Base-by-base conservation (phyloP, 495 filamentous ascomycete genomes). In the Penicillium subrubescens region DNA sequence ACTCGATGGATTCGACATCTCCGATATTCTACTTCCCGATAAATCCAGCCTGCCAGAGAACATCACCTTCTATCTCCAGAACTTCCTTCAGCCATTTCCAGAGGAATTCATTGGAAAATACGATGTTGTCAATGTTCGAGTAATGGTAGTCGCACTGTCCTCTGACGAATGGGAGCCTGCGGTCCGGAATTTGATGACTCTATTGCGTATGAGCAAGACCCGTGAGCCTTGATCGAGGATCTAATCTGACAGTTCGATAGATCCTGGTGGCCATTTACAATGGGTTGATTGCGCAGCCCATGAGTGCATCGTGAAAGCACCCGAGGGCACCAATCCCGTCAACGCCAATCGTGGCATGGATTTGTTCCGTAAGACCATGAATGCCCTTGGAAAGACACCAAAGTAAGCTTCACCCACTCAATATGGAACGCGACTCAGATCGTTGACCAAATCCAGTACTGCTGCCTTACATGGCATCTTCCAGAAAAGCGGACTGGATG, bases 51-150 rank as follows among this genome's bases (percentile, higher is more conserved):
- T 37, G 19, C 29, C 33, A 12, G 29, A 25, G 33, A 60, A 60
- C 21, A 60, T 60, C n/a, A 14, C 58, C 8, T 60, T 60, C 58
- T 25, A 51, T 39, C 44, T 50, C 2, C 58, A 60, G 14, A 60
- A 60, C 2, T 31, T 60, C 27, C 58, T 60, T 11, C 23, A 39
- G 31, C 58, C 44, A 3, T 60, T 60, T 31, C 44, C 44, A 23
- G 35, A 52, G 44, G 10, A 60, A 17, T 52, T 50, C 21, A 1
- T 60, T 1, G 58, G 29, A 4, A 60, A 39, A 52, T 60, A 60
- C 39, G 58, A 60, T 17, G 46, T 60, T 34, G 31, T 52, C 44
- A 60, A 60, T 60, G 58, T 60, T 52, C 44, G 58, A 52, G 44
- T 60, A 10, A 51, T 60, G 58, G 44, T 52, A 8, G 58, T 52